Conservation (phyloP, 345 rosid genomes). For the Linum tenue region DNA sequence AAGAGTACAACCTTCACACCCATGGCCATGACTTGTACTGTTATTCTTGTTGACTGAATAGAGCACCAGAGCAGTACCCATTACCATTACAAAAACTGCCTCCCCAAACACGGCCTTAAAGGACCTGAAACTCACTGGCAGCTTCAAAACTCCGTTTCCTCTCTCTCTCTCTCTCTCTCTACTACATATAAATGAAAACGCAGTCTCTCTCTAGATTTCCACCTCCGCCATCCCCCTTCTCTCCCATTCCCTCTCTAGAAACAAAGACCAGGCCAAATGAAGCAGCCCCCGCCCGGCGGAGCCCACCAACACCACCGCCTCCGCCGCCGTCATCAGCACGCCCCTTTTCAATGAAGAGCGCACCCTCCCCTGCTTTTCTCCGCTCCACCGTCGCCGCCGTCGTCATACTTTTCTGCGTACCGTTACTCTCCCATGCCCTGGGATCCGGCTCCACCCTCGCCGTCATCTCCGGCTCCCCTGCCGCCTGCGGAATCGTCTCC, state of each 20-base stretch:
- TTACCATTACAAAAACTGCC: background rate
- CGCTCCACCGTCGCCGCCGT: constrained; percentile 8
- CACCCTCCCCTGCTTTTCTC: background rate
- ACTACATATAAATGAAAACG: too few species aligned
- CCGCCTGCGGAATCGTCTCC: constrained; percentile 60
- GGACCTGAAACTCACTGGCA: constrained; percentile 7
- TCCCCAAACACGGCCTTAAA: constrained; percentile 12
- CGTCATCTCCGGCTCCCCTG: constrained; percentile 38
- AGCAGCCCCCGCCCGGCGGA: constrained; percentile 17
- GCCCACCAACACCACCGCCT: constrained; percentile 3
- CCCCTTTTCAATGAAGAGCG: constrained; percentile 40
- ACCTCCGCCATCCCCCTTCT: background rate
- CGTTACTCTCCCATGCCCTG: constrained; percentile 26
- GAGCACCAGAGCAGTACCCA: background rate
- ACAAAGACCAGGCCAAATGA: constrained; percentile 31
- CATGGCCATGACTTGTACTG: too few species aligned
- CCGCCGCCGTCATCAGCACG: constrained; percentile 19
- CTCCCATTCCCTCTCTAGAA: background rate
- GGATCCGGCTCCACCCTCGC: constrained; percentile 75
- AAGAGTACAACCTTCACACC: too few species aligned
- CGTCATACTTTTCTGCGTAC: constrained; percentile 7
- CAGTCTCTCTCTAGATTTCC: background rate
- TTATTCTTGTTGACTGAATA: too few species aligned
- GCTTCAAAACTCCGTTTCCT: background rate
- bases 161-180: constrained; percentile 2